phyloP scores from a whole-genome alignment of 108 stramenopile genomes.

The Cyclotella cryptica region DNA sequence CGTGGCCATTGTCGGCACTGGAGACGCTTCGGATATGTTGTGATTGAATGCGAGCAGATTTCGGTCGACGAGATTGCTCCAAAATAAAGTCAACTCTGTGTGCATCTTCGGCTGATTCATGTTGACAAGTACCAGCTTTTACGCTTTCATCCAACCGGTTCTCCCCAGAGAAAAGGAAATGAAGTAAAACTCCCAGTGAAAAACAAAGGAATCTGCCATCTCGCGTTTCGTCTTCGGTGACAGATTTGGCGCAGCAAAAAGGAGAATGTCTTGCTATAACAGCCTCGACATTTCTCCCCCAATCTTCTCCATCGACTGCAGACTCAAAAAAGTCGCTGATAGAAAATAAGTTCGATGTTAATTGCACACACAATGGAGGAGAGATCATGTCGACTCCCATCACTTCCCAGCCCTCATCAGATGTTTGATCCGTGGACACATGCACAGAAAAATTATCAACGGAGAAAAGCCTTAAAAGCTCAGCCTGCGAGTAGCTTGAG shows the following conservation, averaged over 20 bases:
- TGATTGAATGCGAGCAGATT: no score
- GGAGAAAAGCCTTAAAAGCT: background rate
- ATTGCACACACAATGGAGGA: conserved; percentile 16
- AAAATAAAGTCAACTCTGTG: background rate
- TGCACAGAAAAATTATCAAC: conserved; percentile 35
- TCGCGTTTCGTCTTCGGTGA: background rate
- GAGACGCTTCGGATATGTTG: no score
- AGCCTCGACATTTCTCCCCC: conserved; percentile 20
- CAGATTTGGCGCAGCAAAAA: background rate
- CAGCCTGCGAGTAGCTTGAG: background rate
- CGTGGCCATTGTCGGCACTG: no score
- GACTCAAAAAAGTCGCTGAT: conserved; percentile 5
- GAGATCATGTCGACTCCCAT: conserved; percentile 46
- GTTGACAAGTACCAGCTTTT: background rate
- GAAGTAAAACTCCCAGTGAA: conserved; percentile 25
- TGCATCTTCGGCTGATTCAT: background rate
- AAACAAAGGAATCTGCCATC: conserved; percentile 5
- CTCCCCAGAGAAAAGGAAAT: conserved; percentile 24
- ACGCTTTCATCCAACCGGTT: background rate
- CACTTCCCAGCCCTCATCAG: conserved; percentile 10
- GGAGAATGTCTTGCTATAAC: conserved; percentile 20
- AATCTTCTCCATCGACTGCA: background rate
- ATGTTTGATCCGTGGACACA: background rate
- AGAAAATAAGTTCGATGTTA: conserved; percentile 19
- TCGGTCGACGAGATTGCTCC: no score